Evolutionary conservation across 2,329 filamentous ascomycete genomes (phyloP).

Genomic region (Colletotrichum orbiculare): DNA sequence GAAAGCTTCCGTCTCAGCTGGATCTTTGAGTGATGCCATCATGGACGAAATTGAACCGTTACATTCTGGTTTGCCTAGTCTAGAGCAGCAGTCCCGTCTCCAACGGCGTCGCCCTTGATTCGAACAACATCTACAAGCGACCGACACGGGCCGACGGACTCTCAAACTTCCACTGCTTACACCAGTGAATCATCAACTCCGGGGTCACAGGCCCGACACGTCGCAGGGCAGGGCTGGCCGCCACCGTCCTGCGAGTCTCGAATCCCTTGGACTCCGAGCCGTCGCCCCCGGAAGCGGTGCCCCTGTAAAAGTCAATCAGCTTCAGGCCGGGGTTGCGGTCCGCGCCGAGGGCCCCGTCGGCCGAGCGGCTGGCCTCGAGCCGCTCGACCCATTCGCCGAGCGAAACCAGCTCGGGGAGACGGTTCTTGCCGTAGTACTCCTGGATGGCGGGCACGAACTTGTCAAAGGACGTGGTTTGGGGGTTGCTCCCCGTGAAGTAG

Average conservation of each 20-base stretch:
- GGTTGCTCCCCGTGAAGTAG: conserved; percentile 48
- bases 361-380: conserved; percentile 53
- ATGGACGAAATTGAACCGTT: too few species aligned
- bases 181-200: conserved; percentile 61
- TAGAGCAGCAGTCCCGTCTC: too few species aligned
- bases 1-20: too few species aligned
- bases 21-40: too few species aligned
- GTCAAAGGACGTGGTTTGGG: conserved; percentile 50
- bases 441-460: conserved; percentile 53
- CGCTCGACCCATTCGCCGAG: conserved; percentile 58
- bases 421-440: conserved; percentile 49
- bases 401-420: conserved; percentile 52
- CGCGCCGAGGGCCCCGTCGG: conserved; percentile 48
- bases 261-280: conserved; percentile 44
- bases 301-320: conserved; percentile 61
- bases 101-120: too few species aligned
- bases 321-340: conserved; percentile 61
- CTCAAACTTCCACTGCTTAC: conserved; percentile 54
- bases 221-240: conserved; percentile 55
- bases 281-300: conserved; percentile 36
- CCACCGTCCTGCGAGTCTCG: conserved; percentile 52
- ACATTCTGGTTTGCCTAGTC: too few species aligned
- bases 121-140: conserved; percentile 10
- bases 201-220: conserved; percentile 52
- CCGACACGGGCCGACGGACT: conserved; percentile 3